A percentile compares a stretch with the other conserved stretches of the same genome.
These are phyloP conservation scores for Tilletia walkeri DNA, from an alignment of 1,284 basidiomycete species.

Conservation along the genomic window DNA sequence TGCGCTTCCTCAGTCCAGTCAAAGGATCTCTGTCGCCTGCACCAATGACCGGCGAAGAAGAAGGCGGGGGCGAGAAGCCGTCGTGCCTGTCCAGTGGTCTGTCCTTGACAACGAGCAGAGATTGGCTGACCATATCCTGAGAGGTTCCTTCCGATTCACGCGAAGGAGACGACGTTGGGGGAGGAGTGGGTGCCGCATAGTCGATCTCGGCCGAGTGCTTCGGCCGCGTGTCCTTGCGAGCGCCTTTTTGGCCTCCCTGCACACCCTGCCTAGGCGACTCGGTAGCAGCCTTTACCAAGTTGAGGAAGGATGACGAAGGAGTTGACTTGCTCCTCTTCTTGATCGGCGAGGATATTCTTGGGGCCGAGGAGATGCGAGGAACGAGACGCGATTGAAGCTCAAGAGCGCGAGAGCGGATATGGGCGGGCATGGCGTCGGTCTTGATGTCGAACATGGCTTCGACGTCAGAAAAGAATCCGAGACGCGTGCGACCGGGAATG, in stretches of 20 bases:
- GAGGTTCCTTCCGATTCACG: not conserved
- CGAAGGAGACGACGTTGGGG: constrained; percentile 1
- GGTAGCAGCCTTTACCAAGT: not conserved
- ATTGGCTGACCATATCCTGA: constrained; percentile 5
- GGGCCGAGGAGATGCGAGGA: not conserved
- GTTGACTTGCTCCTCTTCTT: constrained; percentile 8
- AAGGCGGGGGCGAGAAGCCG: constrained; percentile 12
- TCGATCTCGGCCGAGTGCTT: not conserved
- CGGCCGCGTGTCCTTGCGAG: not conserved
- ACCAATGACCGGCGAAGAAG: constrained; percentile 2
- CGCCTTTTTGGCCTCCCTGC: not conserved
- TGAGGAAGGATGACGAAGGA: not conserved
- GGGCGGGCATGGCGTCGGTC: constrained; percentile 1
- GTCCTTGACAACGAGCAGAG: not conserved
- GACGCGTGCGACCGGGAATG: constrained; percentile 30
- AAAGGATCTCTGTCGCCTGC: not conserved
- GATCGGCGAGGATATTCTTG: not conserved
- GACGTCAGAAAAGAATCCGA: constrained; percentile 48
- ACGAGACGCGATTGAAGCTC: not conserved
- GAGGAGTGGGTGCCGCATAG: not conserved
- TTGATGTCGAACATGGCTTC: constrained; percentile 30
- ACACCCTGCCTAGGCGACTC: too few relatives aligned
- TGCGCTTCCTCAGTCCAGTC: constrained; percentile 4
- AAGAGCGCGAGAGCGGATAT: constrained; percentile 6
- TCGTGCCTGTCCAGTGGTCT: too few relatives aligned